A percentile compares a stretch with the other conserved stretches of the same genome.
Conservation (phyloP, 306 rosid species). For the Vicia faba region DNA sequence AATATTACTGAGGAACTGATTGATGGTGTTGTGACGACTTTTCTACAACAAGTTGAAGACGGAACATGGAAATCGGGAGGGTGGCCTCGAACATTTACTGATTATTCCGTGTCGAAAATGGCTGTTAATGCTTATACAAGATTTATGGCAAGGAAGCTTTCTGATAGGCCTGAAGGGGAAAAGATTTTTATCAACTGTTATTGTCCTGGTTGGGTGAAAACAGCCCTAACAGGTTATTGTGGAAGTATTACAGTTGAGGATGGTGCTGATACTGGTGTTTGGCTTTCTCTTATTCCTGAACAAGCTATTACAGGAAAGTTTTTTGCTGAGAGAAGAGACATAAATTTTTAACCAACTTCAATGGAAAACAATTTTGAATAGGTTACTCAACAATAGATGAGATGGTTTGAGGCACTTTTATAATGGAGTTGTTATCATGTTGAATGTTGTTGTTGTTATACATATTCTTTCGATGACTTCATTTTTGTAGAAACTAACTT, state of each 20-base stretch:
- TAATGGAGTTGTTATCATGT: constrained; percentile 13
- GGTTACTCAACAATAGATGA: background rate
- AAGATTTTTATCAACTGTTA: constrained; percentile 75
- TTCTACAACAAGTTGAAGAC: constrained; percentile 76
- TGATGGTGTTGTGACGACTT: constrained; percentile 50
- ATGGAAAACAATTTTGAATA: background rate
- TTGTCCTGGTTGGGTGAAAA: constrained; percentile 96
- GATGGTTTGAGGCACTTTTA: constrained; percentile 20
- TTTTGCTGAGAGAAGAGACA: constrained; percentile 85
- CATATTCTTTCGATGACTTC: constrained; percentile 18
- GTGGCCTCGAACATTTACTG: constrained; percentile 80
- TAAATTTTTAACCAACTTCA: constrained; percentile 48
- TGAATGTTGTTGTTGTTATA: background rate
- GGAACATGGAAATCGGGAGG: constrained; percentile 80
- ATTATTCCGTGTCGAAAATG: constrained; percentile 79
- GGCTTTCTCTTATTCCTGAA: constrained; percentile 92
- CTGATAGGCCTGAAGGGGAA: constrained; percentile 61
- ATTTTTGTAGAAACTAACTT: background rate
- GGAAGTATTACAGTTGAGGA: constrained; percentile 77
- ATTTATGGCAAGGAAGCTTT: constrained; percentile 59
- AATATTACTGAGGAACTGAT: constrained; percentile 62
- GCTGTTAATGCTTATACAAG: constrained; percentile 83
- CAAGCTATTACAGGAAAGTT: constrained; percentile 70
- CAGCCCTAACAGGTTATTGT: constrained; percentile 85
- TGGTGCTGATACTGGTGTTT: constrained; percentile 91